These are phyloP conservation scores for Malus hybrid DNA, from an alignment of 331 rosid species.

Conservation along the genomic window DNA sequence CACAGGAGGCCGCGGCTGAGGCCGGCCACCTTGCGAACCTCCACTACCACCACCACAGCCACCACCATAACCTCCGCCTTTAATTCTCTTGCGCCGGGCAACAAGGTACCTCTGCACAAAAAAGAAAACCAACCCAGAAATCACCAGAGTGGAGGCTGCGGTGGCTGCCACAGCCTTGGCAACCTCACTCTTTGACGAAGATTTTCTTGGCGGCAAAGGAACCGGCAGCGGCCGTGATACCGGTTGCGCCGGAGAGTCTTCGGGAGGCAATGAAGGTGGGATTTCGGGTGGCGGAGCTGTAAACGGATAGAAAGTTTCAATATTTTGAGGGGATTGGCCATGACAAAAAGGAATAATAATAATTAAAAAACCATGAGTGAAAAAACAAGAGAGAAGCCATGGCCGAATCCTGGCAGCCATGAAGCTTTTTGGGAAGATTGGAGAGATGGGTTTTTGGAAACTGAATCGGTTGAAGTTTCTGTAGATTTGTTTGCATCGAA, in stretches of 20 bases:
- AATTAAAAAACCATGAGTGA: neutral
- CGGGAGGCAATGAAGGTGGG: constrained; percentile 4
- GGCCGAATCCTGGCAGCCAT: constrained; percentile 37
- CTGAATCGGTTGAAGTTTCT: constrained; percentile 14
- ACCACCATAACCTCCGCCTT: neutral
- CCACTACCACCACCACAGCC: neutral
- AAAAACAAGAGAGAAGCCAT: constrained; percentile 13
- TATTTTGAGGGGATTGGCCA: constrained; percentile 33
- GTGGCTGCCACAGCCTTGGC: constrained; percentile 58
- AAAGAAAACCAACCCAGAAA: constrained; percentile 46
- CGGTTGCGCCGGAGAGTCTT: constrained; percentile 1
- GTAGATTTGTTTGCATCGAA: constrained; percentile 7
- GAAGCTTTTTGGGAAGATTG: constrained; percentile 8
- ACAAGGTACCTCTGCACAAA: constrained; percentile 21
- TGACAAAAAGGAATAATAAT: constrained; percentile 14
- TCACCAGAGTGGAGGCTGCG: constrained; percentile 49
- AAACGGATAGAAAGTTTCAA: constrained; percentile 58
- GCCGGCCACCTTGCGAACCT: constrained; percentile 8
- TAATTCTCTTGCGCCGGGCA: constrained; percentile 22
- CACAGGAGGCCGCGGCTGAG: constrained; percentile 15
- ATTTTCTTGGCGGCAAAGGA: neutral
- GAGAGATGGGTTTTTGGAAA: neutral
- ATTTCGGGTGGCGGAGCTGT: neutral
- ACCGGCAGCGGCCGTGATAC: neutral
- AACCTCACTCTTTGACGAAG: constrained; percentile 32